phyloP scores from a whole-genome alignment of 75 land plant genomes.

The Cupressus sempervirens region DNA sequence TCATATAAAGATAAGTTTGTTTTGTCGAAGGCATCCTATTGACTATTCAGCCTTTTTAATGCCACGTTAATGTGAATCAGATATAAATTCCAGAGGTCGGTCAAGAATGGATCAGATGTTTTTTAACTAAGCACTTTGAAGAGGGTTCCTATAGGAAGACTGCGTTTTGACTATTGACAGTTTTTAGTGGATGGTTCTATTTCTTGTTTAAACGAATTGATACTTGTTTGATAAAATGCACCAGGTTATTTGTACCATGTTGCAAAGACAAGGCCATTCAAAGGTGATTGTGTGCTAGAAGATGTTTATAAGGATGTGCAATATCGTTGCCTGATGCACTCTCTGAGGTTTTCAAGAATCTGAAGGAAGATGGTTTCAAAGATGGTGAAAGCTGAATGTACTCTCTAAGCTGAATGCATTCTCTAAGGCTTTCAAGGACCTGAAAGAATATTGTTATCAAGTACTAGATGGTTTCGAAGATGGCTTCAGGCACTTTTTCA shows the following conservation, averaged over 20 bases:
- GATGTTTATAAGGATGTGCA: not conserved
- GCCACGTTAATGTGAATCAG: not conserved
- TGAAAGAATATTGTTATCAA: not conserved
- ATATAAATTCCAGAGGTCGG: not conserved
- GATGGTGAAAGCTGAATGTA: too few relatives aligned
- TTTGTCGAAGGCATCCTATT: not conserved
- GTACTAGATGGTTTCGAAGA: not conserved
- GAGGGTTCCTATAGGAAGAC: not conserved
- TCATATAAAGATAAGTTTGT: not conserved
- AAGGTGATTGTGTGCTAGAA: not conserved
- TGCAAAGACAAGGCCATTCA: not conserved
- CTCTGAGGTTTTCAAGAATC: too few relatives aligned
- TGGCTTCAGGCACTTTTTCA: not conserved
- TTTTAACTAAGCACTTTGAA: not conserved
- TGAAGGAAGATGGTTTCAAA: too few relatives aligned
- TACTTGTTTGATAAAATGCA: not conserved
- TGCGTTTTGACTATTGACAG: not conserved
- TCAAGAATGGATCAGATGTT: not conserved
- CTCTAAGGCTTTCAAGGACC: not conserved
- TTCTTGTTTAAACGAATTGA: not conserved
- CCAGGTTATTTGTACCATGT: not conserved
- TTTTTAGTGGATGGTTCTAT: not conserved
- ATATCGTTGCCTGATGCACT: too few relatives aligned
- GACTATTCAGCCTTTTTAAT: not conserved
- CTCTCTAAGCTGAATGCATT: not conserved